These are phyloP conservation scores for Beauveria pseudobassiana DNA, from an alignment of 2,329 filamentous ascomycete species.

Conservation along the genomic window DNA sequence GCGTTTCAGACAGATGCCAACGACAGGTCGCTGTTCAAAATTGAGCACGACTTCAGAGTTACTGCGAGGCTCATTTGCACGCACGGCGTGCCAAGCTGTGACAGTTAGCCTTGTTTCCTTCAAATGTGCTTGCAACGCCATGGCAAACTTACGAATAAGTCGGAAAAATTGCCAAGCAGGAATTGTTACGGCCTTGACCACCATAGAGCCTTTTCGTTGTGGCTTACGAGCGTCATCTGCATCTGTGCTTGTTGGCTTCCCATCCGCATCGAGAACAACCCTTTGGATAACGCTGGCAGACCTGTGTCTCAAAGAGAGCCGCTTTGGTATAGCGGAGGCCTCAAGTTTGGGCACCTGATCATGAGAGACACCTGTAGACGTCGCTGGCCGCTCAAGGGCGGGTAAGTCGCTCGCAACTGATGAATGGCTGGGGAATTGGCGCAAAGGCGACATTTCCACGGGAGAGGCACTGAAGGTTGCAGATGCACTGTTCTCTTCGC, in stretches of 20 bases:
- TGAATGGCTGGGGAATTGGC: slow-evolving; percentile 1
- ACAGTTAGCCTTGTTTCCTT: slow-evolving; percentile 25
- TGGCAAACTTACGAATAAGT: slow-evolving; percentile 63
- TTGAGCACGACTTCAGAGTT: slow-evolving; percentile 83
- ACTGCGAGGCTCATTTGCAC: slow-evolving; percentile 44
- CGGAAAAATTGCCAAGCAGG: slow-evolving; percentile 98
- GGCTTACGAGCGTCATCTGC: slow-evolving; percentile 34
- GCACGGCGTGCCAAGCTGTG: slow-evolving; percentile 73
- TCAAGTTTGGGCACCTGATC: background rate
- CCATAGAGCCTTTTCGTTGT: slow-evolving; percentile 39
- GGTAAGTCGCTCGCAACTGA: slow-evolving; percentile 2
- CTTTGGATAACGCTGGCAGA: slow-evolving; percentile 57
- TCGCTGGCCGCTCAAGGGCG: background rate
- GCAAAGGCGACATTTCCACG: slow-evolving; percentile 21
- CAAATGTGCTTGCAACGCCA: background rate
- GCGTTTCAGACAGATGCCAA: slow-evolving; percentile 88
- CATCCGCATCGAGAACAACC: slow-evolving; percentile 45
- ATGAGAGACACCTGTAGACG: background rate
- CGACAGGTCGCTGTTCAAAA: slow-evolving; percentile 75
- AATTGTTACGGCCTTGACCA: slow-evolving; percentile 79
- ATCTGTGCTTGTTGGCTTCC: slow-evolving; percentile 34
- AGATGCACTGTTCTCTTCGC: slow-evolving; percentile 24
- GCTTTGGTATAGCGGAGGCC: slow-evolving; percentile 24
- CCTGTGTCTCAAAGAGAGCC: slow-evolving; percentile 33
- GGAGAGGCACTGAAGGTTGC: slow-evolving; percentile 28